Evolutionary conservation across 2,329 filamentous ascomycete genomes (phyloP).

Genomic region (Aspergillus amoenus): DNA sequence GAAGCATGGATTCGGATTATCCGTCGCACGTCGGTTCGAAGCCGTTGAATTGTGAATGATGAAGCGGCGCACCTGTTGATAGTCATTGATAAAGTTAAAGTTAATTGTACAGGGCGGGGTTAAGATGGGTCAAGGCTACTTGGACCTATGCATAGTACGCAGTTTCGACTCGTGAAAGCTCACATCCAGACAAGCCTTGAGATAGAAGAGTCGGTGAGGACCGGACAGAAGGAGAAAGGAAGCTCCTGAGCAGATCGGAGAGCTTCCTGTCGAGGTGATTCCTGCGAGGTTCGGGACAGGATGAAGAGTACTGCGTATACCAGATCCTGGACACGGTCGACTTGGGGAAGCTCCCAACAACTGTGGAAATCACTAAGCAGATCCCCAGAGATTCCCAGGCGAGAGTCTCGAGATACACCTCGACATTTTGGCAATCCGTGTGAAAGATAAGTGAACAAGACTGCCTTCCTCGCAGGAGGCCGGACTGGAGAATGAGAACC

Average conservation of each 20-base stretch:
- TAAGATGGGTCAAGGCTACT: no score
- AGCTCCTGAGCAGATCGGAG: background rate
- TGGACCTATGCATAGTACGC: background rate
- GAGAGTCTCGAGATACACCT: background rate
- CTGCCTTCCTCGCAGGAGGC: background rate
- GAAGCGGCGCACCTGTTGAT: no score
- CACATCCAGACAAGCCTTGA: background rate
- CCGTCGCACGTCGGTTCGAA: background rate
- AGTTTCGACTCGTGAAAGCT: background rate
- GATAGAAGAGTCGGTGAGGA: conserved; percentile 4
- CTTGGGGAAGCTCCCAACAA: conserved; percentile 11
- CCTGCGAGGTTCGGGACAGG: conserved; percentile 17
- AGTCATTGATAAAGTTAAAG: no score
- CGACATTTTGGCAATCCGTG: background rate
- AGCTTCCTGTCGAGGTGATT: conserved; percentile 6
- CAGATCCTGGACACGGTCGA: conserved; percentile 22
- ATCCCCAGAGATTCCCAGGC: conserved; percentile 4
- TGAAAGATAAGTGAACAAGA: background rate
- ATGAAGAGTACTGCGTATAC: conserved; percentile 27
- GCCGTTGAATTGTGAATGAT: no score
- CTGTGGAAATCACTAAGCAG: conserved; percentile 21
- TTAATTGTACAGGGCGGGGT: no score
- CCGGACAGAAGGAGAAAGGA: background rate
- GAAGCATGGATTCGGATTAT: conserved; percentile 3
- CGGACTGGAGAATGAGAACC: background rate